phyloP scores from a whole-genome alignment of 2,329 filamentous ascomycete genomes.

The Colletotrichum shisoi region DNA sequence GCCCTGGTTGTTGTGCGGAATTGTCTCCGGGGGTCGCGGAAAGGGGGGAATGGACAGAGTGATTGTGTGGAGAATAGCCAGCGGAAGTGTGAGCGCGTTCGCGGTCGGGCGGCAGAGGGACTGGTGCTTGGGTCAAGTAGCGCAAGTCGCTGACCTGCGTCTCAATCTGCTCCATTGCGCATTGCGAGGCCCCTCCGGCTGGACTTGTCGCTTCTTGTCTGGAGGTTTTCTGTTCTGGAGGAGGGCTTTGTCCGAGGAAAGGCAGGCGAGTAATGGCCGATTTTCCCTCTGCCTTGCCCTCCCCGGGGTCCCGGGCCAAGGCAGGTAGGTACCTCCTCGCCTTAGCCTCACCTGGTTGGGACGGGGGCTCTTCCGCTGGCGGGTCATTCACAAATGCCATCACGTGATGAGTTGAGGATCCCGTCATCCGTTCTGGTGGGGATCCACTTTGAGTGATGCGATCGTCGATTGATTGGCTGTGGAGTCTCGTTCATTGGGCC shows the following conservation, averaged over 20 bases:
- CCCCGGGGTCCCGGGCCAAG: slow-evolving; percentile 6
- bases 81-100: slow-evolving; percentile 40
- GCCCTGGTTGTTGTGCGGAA: slow-evolving; percentile 52
- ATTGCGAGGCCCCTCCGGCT: slow-evolving; percentile 27
- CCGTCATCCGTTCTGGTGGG: not conserved
- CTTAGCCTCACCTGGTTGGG: slow-evolving; percentile 23
- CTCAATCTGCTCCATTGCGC: slow-evolving; percentile 62
- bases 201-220: slow-evolving; percentile 14
- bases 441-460: slow-evolving; percentile 11
- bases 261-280: slow-evolving; percentile 31
- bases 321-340: slow-evolving; percentile 25
- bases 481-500: not conserved
- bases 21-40: slow-evolving; percentile 56
- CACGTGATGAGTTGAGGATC: slow-evolving; percentile 42
- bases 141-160: slow-evolving; percentile 63
- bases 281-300: slow-evolving; percentile 22
- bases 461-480: slow-evolving; percentile 21
- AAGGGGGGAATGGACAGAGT: slow-evolving; percentile 42
- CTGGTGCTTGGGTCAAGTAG: slow-evolving; percentile 56
- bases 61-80: slow-evolving; percentile 43
- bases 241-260: slow-evolving; percentile 12
- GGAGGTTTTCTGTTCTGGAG: not conserved
- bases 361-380: slow-evolving; percentile 7
- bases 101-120: slow-evolving; percentile 43
- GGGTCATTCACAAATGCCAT: not conserved